Evolutionary conservation across 768 basidiomycete species (phyloP), one percentile per base, ranked within the genome.

Genomic region (Pholiota conissans): DNA sequence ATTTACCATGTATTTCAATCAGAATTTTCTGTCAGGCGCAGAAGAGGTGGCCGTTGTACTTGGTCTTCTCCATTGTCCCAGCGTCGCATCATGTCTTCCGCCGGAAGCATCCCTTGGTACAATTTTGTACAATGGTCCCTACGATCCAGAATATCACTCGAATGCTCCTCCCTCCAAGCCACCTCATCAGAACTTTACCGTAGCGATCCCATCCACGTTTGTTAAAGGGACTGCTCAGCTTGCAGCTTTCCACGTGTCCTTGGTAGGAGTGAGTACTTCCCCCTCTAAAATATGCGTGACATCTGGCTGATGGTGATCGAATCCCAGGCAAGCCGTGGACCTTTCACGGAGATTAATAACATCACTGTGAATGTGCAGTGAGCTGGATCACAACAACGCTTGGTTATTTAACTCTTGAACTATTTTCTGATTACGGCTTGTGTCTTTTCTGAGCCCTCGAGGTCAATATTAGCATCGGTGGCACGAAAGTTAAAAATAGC

Each of bases 81-180:
- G 61, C 16, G 58, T 46, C 29, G 54, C n/a, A n/a, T n/a, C 62
- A 40, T 69, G 74, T 58, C 42, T 55, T 14, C 29, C 68, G 5
- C 67, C 67, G 7, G 42, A 56, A 1, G 68, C 67, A 5, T 52
- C 66, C n/a, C 57, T 82, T 62, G 81, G 81, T 13, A 62, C 54
- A 11, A 72, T 83, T n/a, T 67, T 84, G 46, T 82, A 79, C 66
- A 76, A 74, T 42, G 83, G 82, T n/a, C 66, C 66, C 9, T 83
- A 73, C 56, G 60, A 66, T 22, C 81, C 82, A 0, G n/a, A n/a
- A n/a, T n/a, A n/a, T 56, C 64, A 75, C 18, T 59, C 70, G 10
- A 5, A 32, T 2, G 59, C 65, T 26, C 63, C 65, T 1, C 40
- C 22, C 24, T 37, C 18, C 39, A 68, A 71, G 55, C 73, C 72